Base-by-base conservation (phyloP, 208 protist genomes). In the Crithidia thermophila region DNA sequence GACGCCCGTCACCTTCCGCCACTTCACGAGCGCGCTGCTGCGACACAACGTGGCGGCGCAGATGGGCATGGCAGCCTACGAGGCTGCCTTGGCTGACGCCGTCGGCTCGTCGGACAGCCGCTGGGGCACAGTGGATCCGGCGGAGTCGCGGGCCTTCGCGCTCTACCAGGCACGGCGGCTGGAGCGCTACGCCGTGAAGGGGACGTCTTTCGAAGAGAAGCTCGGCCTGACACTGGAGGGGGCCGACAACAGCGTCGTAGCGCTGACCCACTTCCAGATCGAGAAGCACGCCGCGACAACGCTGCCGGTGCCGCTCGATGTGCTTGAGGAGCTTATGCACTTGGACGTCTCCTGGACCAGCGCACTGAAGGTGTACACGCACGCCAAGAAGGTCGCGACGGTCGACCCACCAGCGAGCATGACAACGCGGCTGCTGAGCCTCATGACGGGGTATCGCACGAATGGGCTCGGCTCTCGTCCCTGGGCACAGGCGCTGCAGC, bases 391-490 rank as follows among this genome's bases (percentile, higher is more conserved):
- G 50, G 13, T 81, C 13, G 68, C 58, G 28, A 36, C 39, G 13
- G 50, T 72, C 3, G 73, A 81, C 14, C 73, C 77, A 28, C 87
- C 90, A 18, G 64, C 77, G 3, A 79, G 84, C 51, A 90, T 95
- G 90, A 78, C 73, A 18, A 72, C 90, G 46, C 80, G 87, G 1
- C 46, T 95, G 13, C 82, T 88, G 81, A 76, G 77, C 1, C 75
- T 95, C 27, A 90, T 93, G 90, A 92, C 84, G 9, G 84, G 87
- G 4, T 93, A 93, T 71, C 66, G 62, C 27, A 90, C 71, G 16
- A 84, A 85, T 37, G 71, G 74, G 23, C 47, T 92, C 16, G 90
- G 90, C 40, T 90, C 85, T 18, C 76, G 90, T 1, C 87, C 90
- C 40, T 95, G 90, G 87, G 9, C 11, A 49, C 20, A 34, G 52